These are phyloP conservation scores for Citrus reticulata DNA, from an alignment of 345 rosid genomes.

Conservation along the genomic window DNA sequence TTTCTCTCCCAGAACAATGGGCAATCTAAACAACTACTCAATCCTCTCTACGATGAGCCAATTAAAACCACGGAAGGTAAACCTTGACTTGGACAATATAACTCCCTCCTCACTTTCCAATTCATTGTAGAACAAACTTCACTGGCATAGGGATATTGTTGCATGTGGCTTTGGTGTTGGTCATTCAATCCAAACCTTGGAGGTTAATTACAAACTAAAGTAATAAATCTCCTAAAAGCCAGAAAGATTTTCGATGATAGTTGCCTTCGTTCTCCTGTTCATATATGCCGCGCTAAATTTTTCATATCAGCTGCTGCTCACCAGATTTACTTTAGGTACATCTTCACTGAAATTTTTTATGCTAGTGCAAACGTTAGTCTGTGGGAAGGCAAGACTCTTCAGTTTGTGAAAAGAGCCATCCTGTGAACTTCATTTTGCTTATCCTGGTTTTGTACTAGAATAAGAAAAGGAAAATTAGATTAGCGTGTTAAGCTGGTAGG, in stretches of 20 bases:
- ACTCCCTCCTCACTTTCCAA: not conserved
- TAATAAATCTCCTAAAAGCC: not conserved
- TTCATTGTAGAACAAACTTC: conserved; percentile 10
- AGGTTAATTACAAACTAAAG: not conserved
- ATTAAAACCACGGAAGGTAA: conserved; percentile 17
- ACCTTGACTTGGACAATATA: conserved; percentile 8
- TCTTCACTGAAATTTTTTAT: not conserved
- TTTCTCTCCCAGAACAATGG: not conserved
- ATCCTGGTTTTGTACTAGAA: not conserved
- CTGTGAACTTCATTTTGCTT: not conserved
- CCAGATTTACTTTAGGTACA: not conserved
- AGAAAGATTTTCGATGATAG: not conserved
- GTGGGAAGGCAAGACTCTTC: not conserved
- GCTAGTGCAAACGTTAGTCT: not conserved
- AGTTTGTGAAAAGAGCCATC: not conserved
- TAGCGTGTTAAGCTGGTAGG: not conserved
- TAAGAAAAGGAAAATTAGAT: not conserved
- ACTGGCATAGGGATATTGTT: conserved; percentile 1
- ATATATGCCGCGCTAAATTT: not conserved
- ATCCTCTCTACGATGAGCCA: conserved; percentile 24
- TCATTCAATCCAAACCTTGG: not conserved
- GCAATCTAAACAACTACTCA: conserved; percentile 17
- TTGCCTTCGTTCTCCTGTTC: too few relatives aligned
- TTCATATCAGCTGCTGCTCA: not conserved
- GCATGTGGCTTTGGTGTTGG: not conserved